A percentile compares a stretch with the other conserved stretches of the same genome.
phyloP scores from a whole-genome alignment of 2,329 filamentous ascomycete genomes.

The Chaetomium sp. region DNA sequence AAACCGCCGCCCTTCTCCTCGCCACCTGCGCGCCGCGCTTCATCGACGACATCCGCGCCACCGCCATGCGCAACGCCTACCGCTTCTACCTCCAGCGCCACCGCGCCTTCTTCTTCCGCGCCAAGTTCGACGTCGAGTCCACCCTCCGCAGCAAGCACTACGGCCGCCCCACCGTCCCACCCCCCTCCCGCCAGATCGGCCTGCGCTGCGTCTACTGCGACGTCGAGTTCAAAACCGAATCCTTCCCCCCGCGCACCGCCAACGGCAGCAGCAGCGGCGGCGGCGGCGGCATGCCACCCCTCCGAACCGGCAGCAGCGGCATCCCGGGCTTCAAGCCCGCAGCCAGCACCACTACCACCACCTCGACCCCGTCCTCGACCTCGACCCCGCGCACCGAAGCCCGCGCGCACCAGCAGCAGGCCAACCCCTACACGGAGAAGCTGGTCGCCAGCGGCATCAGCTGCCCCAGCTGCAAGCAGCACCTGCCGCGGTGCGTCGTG shows the following conservation, averaged over 20 bases:
- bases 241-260: constrained; percentile 36
- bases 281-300: constrained; percentile 14
- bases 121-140: constrained; percentile 77
- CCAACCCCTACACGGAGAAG: constrained; percentile 61
- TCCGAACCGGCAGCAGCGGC: constrained; percentile 17
- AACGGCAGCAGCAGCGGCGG: constrained; percentile 8
- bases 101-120: constrained; percentile 72
- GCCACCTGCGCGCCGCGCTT: constrained; percentile 75
- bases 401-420: constrained; percentile 25
- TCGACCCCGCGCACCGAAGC: constrained; percentile 16
- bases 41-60: constrained; percentile 74
- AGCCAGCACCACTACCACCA: constrained; percentile 30
- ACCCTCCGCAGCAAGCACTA: constrained; percentile 68
- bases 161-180: constrained; percentile 63
- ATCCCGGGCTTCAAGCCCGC: constrained; percentile 15
- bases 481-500: constrained; percentile 67
- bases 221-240: constrained; percentile 51
- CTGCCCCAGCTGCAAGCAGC: constrained; percentile 67
- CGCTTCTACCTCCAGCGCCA: constrained; percentile 72
- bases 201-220: constrained; percentile 79
- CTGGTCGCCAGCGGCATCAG: constrained; percentile 61
- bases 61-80: constrained; percentile 72
- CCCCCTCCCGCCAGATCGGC: constrained; percentile 69
- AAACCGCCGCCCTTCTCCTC: constrained; percentile 75
- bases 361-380: not conserved